phyloP scores from a whole-genome alignment of 306 rosid species.

The Trifolium subterraneum region DNA sequence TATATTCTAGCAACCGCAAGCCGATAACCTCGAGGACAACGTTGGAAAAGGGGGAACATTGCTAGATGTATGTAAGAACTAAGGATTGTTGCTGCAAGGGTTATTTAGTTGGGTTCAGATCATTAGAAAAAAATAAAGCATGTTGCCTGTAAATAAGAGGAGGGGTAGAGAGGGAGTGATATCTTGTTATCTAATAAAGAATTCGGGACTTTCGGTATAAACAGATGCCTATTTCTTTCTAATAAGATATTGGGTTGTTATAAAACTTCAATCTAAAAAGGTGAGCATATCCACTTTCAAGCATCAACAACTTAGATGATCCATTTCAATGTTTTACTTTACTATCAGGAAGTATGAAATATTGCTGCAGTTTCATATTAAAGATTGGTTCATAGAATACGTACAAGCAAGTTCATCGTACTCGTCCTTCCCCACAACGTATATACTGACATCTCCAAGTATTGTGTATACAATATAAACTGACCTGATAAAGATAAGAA shows the following conservation, averaged over 20 bases:
- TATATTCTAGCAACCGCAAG: too few relatives aligned
- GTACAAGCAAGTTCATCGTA: constrained; percentile 90
- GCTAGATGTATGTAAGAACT: too few relatives aligned
- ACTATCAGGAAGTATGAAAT: constrained; percentile 7
- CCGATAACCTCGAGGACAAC: too few relatives aligned
- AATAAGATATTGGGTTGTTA: not conserved
- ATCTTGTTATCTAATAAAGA: not conserved
- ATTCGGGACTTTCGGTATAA: not conserved
- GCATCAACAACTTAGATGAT: constrained; percentile 28
- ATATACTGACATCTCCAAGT: constrained; percentile 93
- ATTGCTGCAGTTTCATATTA: constrained; percentile 22
- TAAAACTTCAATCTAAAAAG: not conserved
- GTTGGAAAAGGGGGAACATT: too few relatives aligned
- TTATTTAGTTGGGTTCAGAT: not conserved
- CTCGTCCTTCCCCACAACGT: constrained; percentile 87
- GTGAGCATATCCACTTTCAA: constrained; percentile 30
- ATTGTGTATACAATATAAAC: constrained; percentile 91
- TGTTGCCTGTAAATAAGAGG: not conserved
- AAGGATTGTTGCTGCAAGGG: not conserved
- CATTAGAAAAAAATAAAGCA: not conserved
- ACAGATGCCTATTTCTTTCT: constrained; percentile 1
- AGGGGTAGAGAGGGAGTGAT: not conserved
- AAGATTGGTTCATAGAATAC: constrained; percentile 45
- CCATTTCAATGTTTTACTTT: constrained; percentile 15
- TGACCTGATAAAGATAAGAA: constrained; percentile 65